Evolutionary conservation across 2,329 filamentous ascomycete species (phyloP).

Genomic region (Pseudogymnoascus sp.): DNA sequence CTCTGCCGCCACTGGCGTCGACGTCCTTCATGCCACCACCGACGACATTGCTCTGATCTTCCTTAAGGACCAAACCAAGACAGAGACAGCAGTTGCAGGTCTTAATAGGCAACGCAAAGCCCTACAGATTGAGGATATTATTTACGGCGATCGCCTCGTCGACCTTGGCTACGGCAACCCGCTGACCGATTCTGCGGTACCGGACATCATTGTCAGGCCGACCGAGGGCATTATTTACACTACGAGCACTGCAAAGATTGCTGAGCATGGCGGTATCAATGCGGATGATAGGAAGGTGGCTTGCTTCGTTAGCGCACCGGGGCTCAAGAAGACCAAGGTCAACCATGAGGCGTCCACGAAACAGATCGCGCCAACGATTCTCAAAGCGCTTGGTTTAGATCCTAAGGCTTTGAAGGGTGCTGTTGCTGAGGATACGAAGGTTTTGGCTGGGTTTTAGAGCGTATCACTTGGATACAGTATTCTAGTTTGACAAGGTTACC

Average conservation of each 20-base stretch:
- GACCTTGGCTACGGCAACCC: conserved; percentile 25
- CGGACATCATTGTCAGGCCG: conserved; percentile 27
- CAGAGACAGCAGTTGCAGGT: conserved; percentile 20
- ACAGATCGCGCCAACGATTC: conserved; percentile 23
- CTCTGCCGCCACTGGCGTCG: conserved; percentile 19
- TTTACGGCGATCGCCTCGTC: conserved; percentile 20
- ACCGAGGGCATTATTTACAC: conserved; percentile 26
- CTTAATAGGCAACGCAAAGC: conserved; percentile 18
- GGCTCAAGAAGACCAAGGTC: conserved; percentile 17
- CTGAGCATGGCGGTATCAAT: conserved; percentile 27
- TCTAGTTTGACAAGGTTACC: not conserved
- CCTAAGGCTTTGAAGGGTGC: conserved; percentile 15
- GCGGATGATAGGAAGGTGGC: conserved; percentile 25
- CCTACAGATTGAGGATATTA: conserved; percentile 23
- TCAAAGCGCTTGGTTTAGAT: conserved; percentile 27
- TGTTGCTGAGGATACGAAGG: conserved; percentile 14
- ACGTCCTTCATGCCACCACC: conserved; percentile 14
- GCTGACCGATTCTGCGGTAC: conserved; percentile 24
- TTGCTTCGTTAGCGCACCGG: conserved; percentile 21
- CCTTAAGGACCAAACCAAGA: conserved; percentile 20
- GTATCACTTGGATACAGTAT: not conserved
- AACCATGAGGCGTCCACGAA: conserved; percentile 17
- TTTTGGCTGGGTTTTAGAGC: conserved; percentile 11
- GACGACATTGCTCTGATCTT: conserved; percentile 28
- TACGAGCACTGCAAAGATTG: conserved; percentile 23